Evolutionary conservation across 306 rosid genomes (phyloP).

Genomic region (Cicer arietinum): DNA sequence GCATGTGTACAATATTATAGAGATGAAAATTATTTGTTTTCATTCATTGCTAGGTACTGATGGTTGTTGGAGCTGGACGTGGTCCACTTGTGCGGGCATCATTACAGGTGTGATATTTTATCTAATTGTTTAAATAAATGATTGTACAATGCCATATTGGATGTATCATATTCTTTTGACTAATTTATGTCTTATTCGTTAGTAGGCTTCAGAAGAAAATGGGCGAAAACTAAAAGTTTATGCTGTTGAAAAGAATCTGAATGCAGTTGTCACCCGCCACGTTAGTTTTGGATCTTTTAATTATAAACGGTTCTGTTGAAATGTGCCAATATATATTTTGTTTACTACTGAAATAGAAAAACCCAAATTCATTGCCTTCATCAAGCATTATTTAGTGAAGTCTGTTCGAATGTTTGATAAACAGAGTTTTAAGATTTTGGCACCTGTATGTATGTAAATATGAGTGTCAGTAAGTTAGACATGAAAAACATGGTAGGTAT

Average conservation of each 20-base stretch:
- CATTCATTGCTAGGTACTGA: constrained; percentile 69
- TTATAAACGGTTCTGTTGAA: constrained; percentile 3
- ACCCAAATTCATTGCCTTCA: constrained; percentile 5
- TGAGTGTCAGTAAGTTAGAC: background rate
- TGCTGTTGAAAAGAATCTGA: constrained; percentile 96
- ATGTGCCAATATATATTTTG: constrained; percentile 14
- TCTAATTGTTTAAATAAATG: no score
- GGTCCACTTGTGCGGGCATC: constrained; percentile 56
- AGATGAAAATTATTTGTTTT: constrained; percentile 17
- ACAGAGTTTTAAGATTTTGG: constrained; percentile 1
- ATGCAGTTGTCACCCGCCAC: constrained; percentile 92
- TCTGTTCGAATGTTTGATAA: no score
- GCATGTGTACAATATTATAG: background rate
- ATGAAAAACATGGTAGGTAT: background rate
- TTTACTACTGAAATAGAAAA: background rate
- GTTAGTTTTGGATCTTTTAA: constrained; percentile 55
- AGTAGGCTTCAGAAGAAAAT: constrained; percentile 93
- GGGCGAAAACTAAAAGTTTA: constrained; percentile 81
- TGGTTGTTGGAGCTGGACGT: constrained; percentile 99
- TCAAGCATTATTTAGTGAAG: background rate
- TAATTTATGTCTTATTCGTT: constrained; percentile 29
- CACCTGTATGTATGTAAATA: background rate
- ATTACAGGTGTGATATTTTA: no score
- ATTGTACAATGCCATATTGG: no score
- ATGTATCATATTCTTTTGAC: no score